Evolutionary conservation across 257 asterid species (phyloP), one percentile per base, ranked within the genome.

Genomic region (Penstemon davidsonii): DNA sequence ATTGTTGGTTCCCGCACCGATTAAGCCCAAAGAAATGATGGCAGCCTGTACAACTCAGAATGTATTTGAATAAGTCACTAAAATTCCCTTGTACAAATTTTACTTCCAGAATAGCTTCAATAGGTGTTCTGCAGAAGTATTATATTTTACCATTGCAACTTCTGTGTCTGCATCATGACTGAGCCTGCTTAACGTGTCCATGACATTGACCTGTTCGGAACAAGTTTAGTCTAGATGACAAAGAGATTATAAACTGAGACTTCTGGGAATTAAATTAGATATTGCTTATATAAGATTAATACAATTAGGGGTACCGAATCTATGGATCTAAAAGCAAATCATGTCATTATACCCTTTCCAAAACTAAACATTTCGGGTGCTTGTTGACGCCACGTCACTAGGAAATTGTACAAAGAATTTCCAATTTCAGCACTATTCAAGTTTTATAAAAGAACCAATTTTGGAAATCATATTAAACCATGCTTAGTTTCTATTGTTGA

Each of bases 161-260:
- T 91, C 97, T 33, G 95, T 61, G 77, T 94, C 99, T 15, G 97
- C 83, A 87, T 91, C 99, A 55, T 94, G 99, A 68, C 97, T 94
- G 65, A 94, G 96, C 84, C 99, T 87, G 88, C 99, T 94, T 77
- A 94, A 78, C 2, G 99, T 94, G 85, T 94, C 97, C 96, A 94
- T 94, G 59, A 94, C 99, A 83, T 86, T 94, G 79, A 94, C 97
- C 98, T 93, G 84, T 72, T 65, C 70, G 67, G 57, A 45, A 25
- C 33, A 25, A 25, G 33, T 25, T 25, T 25, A 25, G 33, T 25
- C 33, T 25, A 25, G 33, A 25, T 25, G 33, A 25, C 33, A 25
- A 25, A 25, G 33, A 25, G 33, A 2, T 25, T 25, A 25, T 25
- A 25, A 25, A 25, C 1, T 25, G 33, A 25, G 33, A 25, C 33